Evolutionary conservation across 2,329 filamentous ascomycete genomes (phyloP).

Genomic region (Exophiala sp.): DNA sequence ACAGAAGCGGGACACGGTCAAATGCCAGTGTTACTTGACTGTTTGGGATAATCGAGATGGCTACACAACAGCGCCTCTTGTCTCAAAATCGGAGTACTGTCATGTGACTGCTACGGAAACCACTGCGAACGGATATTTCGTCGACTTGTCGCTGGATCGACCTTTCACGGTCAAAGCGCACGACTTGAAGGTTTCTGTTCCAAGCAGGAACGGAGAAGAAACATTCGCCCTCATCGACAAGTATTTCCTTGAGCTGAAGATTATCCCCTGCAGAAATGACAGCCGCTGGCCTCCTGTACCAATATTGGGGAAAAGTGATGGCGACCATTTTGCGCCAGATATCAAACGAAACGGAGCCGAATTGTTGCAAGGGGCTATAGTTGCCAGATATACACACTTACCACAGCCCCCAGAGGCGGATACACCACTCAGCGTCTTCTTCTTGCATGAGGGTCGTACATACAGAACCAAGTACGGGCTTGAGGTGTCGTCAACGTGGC

Average conservation of each 20-base stretch:
- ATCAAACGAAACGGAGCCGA: constrained; percentile 18
- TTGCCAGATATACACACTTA: constrained; percentile 25
- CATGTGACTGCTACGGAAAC: constrained; percentile 12
- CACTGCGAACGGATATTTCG: constrained; percentile 17
- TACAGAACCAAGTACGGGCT: constrained; percentile 29
- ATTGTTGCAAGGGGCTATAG: constrained; percentile 24
- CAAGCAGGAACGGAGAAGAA: constrained; percentile 4
- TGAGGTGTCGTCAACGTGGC: constrained; percentile 24
- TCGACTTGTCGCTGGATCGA: constrained; percentile 23
- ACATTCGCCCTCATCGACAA: constrained; percentile 20
- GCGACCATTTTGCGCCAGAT: constrained; percentile 20
- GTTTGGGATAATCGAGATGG: constrained; percentile 28
- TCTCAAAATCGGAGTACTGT: constrained; percentile 15
- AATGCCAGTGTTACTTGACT: constrained; percentile 25
- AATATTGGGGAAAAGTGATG: constrained; percentile 26
- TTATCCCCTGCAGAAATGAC: constrained; percentile 22
- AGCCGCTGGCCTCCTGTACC: constrained; percentile 27
- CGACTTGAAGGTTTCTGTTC: constrained; percentile 20
- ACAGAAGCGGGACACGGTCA: constrained; percentile 15
- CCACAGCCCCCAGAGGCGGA: constrained; percentile 22
- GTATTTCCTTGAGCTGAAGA: constrained; percentile 30
- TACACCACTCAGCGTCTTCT: constrained; percentile 26
- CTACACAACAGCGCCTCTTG: constrained; percentile 4
- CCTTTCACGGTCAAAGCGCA: constrained; percentile 24
- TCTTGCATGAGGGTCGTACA: constrained; percentile 22